These are phyloP conservation scores for Cryptococcus sp. DNA, from an alignment of 1,284 basidiomycete species.

Conservation along the genomic window DNA sequence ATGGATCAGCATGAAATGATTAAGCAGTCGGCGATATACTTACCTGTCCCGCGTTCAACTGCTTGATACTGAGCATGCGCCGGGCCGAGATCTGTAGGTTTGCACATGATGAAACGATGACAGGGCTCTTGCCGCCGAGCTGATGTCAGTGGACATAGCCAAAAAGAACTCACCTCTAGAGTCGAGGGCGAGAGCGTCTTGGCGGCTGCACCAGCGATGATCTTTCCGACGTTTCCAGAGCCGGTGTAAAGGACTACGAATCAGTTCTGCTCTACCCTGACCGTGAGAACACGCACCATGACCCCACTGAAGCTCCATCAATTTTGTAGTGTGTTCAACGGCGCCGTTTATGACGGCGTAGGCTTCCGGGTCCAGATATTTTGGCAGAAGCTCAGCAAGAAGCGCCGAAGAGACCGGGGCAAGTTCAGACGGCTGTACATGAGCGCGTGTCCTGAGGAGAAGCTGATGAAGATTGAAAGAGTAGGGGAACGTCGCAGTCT, in stretches of 20 bases:
- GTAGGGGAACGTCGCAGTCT: too few relatives aligned
- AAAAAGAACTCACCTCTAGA: constrained; percentile 51
- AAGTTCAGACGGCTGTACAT: constrained; percentile 64
- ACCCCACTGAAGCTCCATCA: constrained; percentile 79
- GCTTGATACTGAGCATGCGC: constrained; percentile 70
- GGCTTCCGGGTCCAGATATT: constrained; percentile 73
- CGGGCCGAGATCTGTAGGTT: constrained; percentile 48
- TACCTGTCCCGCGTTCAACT: constrained; percentile 50
- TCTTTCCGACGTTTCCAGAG: constrained; percentile 65
- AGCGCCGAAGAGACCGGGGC: constrained; percentile 62
- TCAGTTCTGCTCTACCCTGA: too few relatives aligned
- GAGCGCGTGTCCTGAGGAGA: not conserved
- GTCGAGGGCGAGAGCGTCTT: constrained; percentile 79
- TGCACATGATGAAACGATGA: constrained; percentile 65
- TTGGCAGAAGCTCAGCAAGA: constrained; percentile 66
- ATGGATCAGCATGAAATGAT: too few relatives aligned
- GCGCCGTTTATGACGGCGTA: constrained; percentile 72
- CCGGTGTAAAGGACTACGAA: constrained; percentile 63
- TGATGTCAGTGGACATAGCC: constrained; percentile 23
- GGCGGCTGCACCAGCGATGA: constrained; percentile 77
- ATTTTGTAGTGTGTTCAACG: constrained; percentile 66
- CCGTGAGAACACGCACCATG: constrained; percentile 59
- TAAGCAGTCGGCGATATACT: constrained; percentile 25
- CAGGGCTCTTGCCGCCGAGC: constrained; percentile 78
- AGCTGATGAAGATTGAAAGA: too few relatives aligned